Conservation (phyloP, 352 stramenopile genomes). For the Thalassiosira mediterranea region DNA sequence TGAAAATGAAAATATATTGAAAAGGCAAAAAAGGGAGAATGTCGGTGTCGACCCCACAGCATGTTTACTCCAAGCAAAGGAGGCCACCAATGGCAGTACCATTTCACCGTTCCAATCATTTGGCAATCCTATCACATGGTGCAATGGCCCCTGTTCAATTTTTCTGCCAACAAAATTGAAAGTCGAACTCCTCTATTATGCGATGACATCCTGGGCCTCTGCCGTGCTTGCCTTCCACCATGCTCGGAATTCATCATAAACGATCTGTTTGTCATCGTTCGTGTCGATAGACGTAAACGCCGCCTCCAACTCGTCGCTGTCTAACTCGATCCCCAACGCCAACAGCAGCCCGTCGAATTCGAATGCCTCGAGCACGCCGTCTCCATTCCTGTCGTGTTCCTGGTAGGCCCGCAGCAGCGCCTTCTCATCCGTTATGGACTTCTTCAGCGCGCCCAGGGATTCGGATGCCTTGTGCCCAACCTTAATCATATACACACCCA, state of each 20-base stretch:
- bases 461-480: constrained; percentile 20
- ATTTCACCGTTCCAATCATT: not conserved
- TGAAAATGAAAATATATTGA: no score
- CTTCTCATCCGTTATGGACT: constrained; percentile 39
- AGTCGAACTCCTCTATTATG: not conserved
- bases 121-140: not conserved
- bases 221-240: constrained; percentile 34
- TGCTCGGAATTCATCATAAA: constrained; percentile 42
- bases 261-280: constrained; percentile 50
- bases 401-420: constrained; percentile 31
- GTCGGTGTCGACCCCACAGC: not conserved
- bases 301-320: constrained; percentile 46
- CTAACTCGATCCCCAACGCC: constrained; percentile 37
- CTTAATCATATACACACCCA: constrained; percentile 35
- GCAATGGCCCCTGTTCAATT: not conserved
- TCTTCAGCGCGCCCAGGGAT: constrained; percentile 22
- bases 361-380: constrained; percentile 41
- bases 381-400: constrained; percentile 36
- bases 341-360: constrained; percentile 47
- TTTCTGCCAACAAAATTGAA: not conserved
- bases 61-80: not conserved
- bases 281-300: constrained; percentile 42
- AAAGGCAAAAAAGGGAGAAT: no score
- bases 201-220: not conserved
- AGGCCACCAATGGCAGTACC: not conserved